A percentile compares a stretch with the other conserved stretches of the same genome.
phyloP scores from a whole-genome alignment of 345 rosid genomes.

The Ricinus communis region DNA sequence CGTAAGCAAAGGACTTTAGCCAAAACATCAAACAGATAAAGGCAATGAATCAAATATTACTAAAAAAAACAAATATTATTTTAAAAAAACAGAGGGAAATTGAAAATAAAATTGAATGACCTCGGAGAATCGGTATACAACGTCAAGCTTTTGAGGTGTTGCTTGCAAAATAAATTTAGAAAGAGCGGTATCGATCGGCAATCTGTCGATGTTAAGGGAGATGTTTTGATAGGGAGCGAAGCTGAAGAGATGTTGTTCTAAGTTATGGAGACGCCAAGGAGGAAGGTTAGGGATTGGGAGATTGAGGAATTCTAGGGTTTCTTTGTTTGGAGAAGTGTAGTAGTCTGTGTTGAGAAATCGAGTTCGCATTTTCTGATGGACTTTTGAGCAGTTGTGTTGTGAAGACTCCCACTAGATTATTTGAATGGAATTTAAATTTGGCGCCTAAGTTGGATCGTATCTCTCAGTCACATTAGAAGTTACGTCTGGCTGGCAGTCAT shows the following conservation, averaged over 20 bases:
- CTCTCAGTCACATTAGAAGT: no score
- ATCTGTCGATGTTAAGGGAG: slow-evolving; percentile 32
- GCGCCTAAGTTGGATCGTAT: slow-evolving; percentile 14
- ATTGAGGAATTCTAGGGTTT: slow-evolving; percentile 58
- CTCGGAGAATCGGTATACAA: slow-evolving; percentile 31
- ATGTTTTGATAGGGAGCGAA: slow-evolving; percentile 31
- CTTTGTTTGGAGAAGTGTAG: slow-evolving; percentile 43
- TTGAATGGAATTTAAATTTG: slow-evolving; percentile 6
- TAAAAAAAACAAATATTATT: no score
- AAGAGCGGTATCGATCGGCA: slow-evolving; percentile 53
- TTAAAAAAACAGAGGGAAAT: background rate
- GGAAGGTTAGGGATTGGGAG: slow-evolving; percentile 54
- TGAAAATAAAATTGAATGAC: slow-evolving; percentile 1
- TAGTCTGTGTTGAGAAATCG: slow-evolving; percentile 64
- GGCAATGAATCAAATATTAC: no score
- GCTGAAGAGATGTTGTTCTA: slow-evolving; percentile 28
- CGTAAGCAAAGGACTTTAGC: background rate
- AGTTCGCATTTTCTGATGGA: slow-evolving; percentile 63
- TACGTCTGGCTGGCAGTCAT: no score
- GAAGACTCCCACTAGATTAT: no score
- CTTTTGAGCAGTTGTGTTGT: background rate
- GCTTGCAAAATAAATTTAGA: slow-evolving; percentile 54
- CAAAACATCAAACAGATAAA: no score
- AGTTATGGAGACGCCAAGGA: slow-evolving; percentile 24
- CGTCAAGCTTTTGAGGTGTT: slow-evolving; percentile 47